Evolutionary conservation across 768 basidiomycete species (phyloP).

Genomic region (Auricularia sp.): DNA sequence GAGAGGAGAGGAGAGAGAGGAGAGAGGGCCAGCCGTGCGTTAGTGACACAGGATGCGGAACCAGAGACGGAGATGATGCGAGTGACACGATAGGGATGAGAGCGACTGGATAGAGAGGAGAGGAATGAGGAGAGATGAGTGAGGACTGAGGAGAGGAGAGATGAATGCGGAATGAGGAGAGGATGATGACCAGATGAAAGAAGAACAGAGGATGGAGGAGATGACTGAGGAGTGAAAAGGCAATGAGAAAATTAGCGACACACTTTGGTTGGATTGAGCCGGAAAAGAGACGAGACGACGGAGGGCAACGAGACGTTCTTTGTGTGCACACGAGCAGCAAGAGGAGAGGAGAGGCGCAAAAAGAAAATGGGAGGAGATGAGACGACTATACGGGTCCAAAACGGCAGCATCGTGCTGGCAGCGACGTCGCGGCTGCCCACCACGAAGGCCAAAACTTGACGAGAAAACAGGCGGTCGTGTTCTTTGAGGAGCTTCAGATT

Average conservation of each 20-base stretch:
- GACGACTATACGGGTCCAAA: background rate
- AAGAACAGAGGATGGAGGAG: conserved; percentile 2
- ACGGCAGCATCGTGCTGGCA: background rate
- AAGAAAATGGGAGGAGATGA: background rate
- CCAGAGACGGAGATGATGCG: conserved; percentile 2
- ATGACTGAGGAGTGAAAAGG: background rate
- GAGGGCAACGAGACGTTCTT: background rate
- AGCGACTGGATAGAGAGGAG: conserved; percentile 1
- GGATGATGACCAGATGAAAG: conserved; percentile 24
- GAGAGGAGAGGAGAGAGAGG: conserved; percentile 15
- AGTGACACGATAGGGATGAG: conserved; percentile 3
- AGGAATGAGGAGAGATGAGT: conserved; percentile 2
- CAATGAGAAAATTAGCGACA: conserved; percentile 5
- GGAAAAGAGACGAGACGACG: background rate
- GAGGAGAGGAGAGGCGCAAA: background rate
- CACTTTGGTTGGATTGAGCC: background rate
- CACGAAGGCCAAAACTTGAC: background rate
- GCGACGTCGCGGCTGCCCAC: background rate
- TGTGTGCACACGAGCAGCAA: background rate
- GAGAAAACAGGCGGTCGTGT: background rate
- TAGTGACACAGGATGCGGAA: conserved; percentile 14
- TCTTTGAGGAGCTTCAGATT: background rate
- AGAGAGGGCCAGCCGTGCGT: conserved; percentile 11
- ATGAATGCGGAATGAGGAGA: conserved; percentile 20
- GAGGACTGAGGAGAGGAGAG: conserved; percentile 8